Evolutionary conservation across 2,329 filamentous ascomycete genomes (phyloP), one percentile per base, ranked within the genome.

Genomic region (Cytospora schulzeri): DNA sequence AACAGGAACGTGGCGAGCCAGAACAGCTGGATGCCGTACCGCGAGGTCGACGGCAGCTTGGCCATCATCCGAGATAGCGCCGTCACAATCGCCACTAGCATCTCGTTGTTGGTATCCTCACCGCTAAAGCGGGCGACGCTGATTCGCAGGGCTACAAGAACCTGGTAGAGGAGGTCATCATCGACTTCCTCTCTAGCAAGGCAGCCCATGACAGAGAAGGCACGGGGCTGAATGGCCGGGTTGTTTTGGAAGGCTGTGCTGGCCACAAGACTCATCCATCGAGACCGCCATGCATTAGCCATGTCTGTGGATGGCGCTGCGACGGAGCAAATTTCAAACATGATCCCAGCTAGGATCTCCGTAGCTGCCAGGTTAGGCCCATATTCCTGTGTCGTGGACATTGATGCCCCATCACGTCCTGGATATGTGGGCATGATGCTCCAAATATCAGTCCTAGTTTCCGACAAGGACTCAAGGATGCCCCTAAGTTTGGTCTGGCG

Each of bases 201-300:
- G 69, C 87, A 90, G 17, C 88, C 88, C 88, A 91, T 90, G 50
- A 90, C 88, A 2, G 87, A 84, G 70, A 91, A 91, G 1, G 88
- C 88, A 24, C 86, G 80, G 7, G 88, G 87, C 68, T 91, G 88
- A 63, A 91, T 88, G 2, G 88, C 87, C 11, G 88, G 88, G 71
- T 91, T 91, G 71, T 88, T 90, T 71, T 91, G 88, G 72, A 91
- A 91, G 0, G 88, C 88, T 12, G 88, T 91, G 71, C 88, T 91
- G 19, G 88, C 87, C 48, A 91, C 87, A 26, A 91, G 77, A 70
- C 87, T 89, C 88, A 91, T 90, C 88, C 88, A 91, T 24, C 88
- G 83, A 24, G 88, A 88, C 29, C 88, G 83, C 88, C 88, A 91
- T 19, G 85, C 83, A 70, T 91, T 91, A 26, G 87, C 84, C 70